These are phyloP conservation scores for Gomphus bonarii DNA, from an alignment of 1,284 basidiomycete genomes.

Conservation along the genomic window DNA sequence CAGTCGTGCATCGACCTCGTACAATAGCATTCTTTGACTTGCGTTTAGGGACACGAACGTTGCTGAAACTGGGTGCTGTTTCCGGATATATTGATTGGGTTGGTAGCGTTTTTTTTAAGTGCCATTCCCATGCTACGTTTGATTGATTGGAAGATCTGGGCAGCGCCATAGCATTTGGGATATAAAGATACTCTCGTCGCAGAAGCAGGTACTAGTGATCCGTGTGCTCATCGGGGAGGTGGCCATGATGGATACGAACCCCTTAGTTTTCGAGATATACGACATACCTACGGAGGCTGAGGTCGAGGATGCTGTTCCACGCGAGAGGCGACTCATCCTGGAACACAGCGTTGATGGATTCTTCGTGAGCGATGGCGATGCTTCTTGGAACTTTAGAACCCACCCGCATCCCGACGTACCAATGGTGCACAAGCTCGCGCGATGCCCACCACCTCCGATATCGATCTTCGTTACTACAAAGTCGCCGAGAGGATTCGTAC, in stretches of 20 bases:
- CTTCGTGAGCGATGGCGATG: conserved; percentile 7
- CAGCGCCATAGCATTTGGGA: conserved; percentile 10
- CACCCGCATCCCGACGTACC: conserved; percentile 2
- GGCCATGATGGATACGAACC: background rate
- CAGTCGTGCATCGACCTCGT: conserved; percentile 9
- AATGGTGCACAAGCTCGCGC: conserved; percentile 5
- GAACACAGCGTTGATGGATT: conserved; percentile 7
- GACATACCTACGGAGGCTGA: background rate
- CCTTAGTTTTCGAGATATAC: conserved; percentile 10
- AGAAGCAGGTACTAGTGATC: conserved; percentile 9
- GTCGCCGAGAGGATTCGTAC: conserved; percentile 3
- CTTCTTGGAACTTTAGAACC: conserved; percentile 7
- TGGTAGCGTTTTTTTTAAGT: background rate
- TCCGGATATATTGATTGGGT: conserved; percentile 2
- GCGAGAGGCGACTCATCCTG: background rate
- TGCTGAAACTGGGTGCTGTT: background rate
- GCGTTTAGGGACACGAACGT: background rate
- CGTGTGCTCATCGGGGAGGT: conserved; percentile 2
- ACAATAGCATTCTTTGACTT: conserved; percentile 4
- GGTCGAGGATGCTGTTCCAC: background rate
- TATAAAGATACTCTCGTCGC: conserved; percentile 8
- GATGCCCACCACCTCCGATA: conserved; percentile 4
- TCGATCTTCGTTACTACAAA: conserved; percentile 9
- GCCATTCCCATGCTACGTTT: background rate
- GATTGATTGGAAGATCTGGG: background rate